A percentile compares a stretch with the other conserved stretches of the same genome.
Conservation (phyloP, 2,329 filamentous ascomycete genomes). For the Xylariaceae sp. region DNA sequence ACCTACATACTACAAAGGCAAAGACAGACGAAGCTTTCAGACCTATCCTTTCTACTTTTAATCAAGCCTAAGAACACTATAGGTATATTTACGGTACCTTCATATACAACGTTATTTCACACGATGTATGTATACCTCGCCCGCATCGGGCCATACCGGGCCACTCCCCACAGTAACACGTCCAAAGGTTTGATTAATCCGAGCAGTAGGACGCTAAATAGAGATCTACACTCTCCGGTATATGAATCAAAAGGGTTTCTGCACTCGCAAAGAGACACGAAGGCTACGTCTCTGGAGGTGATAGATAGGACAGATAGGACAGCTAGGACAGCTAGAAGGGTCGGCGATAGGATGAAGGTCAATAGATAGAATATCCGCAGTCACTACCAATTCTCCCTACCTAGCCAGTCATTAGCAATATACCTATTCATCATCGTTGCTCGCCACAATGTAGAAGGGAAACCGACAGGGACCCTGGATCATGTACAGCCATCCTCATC, state of each 20-base stretch:
- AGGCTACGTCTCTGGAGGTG: background rate
- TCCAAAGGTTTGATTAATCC: background rate
- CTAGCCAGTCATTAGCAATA: background rate
- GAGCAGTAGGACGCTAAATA: background rate
- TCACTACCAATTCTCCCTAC: background rate
- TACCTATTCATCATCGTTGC: background rate
- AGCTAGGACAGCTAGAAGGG: background rate
- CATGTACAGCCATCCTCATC: background rate
- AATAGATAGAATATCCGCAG: background rate
- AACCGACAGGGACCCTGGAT: background rate
- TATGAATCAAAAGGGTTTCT: background rate
- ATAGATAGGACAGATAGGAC: background rate
- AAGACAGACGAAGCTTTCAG: too few relatives aligned
- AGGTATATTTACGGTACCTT: too few relatives aligned
- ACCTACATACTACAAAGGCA: background rate
- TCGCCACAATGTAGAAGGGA: slow-evolving; percentile 6
- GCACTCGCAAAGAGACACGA: background rate
- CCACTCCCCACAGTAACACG: too few relatives aligned
- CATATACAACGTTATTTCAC: too few relatives aligned
- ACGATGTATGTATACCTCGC: too few relatives aligned
- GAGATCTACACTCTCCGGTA: background rate
- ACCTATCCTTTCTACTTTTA: too few relatives aligned
- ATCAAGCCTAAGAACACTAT: too few relatives aligned
- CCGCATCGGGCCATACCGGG: too few relatives aligned
- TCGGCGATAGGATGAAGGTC: background rate